Evolutionary conservation across 2,329 filamentous ascomycete species (phyloP).

Genomic region (Talaromyces sp.): DNA sequence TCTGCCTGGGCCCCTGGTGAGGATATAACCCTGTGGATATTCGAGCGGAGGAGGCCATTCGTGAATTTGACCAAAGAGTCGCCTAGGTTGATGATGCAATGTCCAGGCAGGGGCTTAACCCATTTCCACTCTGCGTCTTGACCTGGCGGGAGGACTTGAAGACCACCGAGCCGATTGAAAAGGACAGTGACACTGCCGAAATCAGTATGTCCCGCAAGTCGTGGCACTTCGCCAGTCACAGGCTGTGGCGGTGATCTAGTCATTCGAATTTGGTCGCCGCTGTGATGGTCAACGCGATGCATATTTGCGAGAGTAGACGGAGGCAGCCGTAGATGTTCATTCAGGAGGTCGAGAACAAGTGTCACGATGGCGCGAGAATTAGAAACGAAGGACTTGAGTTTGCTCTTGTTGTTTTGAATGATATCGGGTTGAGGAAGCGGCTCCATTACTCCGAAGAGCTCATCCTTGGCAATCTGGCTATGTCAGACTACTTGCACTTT

Average conservation of each 20-base stretch:
- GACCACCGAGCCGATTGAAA: constrained; percentile 55
- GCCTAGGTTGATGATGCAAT: constrained; percentile 45
- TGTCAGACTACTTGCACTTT: not conserved
- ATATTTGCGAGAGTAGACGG: constrained; percentile 43
- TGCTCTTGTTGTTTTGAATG: constrained; percentile 35
- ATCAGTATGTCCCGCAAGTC: constrained; percentile 55
- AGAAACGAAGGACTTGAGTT: constrained; percentile 45
- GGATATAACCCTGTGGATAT: constrained; percentile 50
- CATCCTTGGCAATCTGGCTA: constrained; percentile 50
- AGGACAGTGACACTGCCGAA: constrained; percentile 56
- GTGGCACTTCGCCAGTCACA: constrained; percentile 39
- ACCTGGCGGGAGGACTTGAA: constrained; percentile 51
- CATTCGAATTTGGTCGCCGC: constrained; percentile 55
- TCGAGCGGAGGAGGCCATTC: constrained; percentile 39
- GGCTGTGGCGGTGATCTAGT: constrained; percentile 50
- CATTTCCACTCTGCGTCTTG: constrained; percentile 49
- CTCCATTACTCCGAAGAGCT: constrained; percentile 43
- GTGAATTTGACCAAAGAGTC: constrained; percentile 47
- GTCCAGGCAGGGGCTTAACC: constrained; percentile 50
- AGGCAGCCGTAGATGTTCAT: constrained; percentile 44
- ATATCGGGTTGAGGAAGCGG: constrained; percentile 43
- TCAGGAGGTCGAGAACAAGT: constrained; percentile 45
- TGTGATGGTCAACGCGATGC: constrained; percentile 43
- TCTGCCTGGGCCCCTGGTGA: constrained; percentile 48
- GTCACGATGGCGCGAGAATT: constrained; percentile 46